These are phyloP conservation scores for Madurella mycetomatis DNA, from an alignment of 2,329 filamentous ascomycete species.

Conservation along the genomic window DNA sequence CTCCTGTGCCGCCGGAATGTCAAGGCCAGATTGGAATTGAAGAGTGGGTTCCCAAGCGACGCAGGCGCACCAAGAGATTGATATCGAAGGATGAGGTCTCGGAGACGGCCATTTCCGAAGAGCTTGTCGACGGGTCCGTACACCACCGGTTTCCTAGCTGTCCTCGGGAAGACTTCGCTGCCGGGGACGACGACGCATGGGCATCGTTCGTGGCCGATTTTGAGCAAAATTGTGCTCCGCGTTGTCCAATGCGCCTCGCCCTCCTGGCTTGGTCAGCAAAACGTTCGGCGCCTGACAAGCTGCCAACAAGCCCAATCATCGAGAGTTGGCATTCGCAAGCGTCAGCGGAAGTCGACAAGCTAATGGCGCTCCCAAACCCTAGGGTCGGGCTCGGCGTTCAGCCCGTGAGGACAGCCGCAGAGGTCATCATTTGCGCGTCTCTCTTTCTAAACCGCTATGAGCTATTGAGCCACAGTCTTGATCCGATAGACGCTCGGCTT, in stretches of 20 bases:
- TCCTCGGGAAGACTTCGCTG: neutral
- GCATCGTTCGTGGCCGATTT: conserved; percentile 15
- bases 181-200: conserved; percentile 8
- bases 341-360: conserved; percentile 6
- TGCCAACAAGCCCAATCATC: neutral
- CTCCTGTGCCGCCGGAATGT: conserved; percentile 1
- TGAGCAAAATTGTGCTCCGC: conserved; percentile 4
- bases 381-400: neutral
- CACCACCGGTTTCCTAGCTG: neutral
- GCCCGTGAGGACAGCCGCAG: conserved; percentile 7
- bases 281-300: neutral
- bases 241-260: conserved; percentile 13
- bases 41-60: conserved; percentile 21
- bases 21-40: conserved; percentile 4
- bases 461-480: conserved; percentile 1
- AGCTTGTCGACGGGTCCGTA: neutral
- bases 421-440: conserved; percentile 11
- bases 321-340: conserved; percentile 10
- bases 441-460: conserved; percentile 13
- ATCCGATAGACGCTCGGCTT: conserved; percentile 1
- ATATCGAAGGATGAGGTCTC: neutral
- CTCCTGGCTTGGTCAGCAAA: conserved; percentile 14
- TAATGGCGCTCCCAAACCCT: conserved; percentile 5
- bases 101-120: neutral
- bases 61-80: conserved; percentile 12